A percentile compares a stretch with the other conserved stretches of the same genome.
These are phyloP conservation scores for Boletus tomentosulus DNA, from an alignment of 768 basidiomycete genomes.

Conservation along the genomic window DNA sequence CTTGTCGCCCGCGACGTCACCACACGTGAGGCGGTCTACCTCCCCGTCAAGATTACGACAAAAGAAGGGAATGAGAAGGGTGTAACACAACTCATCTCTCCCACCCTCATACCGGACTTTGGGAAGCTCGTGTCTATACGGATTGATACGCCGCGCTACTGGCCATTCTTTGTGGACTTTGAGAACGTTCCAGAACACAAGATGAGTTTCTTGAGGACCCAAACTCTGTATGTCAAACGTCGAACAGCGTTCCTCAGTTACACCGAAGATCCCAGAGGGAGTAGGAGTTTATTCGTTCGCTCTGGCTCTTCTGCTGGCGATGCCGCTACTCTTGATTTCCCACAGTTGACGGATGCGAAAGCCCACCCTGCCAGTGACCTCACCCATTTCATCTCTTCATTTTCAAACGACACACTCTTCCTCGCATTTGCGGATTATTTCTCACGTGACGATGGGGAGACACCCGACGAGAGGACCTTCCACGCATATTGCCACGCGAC, in stretches of 20 bases:
- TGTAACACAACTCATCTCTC: conserved; percentile 81
- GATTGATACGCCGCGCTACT: conserved; percentile 93
- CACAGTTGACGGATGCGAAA: conserved; percentile 63
- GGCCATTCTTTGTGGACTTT: conserved; percentile 86
- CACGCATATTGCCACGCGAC: conserved; percentile 72
- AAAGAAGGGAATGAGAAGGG: conserved; percentile 59
- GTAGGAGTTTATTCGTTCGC: conserved; percentile 84
- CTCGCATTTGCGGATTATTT: conserved; percentile 80
- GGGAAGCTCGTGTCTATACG: conserved; percentile 76
- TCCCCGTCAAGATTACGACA: conserved; percentile 85
- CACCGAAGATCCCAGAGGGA: conserved; percentile 90
- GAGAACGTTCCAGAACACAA: conserved; percentile 63
- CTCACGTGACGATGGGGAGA: conserved; percentile 57
- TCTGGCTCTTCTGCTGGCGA: conserved; percentile 84
- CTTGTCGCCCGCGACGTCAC: conserved; percentile 91
- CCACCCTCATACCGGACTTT: conserved; percentile 89
- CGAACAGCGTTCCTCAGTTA: conserved; percentile 91
- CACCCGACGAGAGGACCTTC: conserved; percentile 56
- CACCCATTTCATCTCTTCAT: conserved; percentile 81
- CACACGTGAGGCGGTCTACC: conserved; percentile 83
- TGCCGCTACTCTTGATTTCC: conserved; percentile 81
- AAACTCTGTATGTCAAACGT: conserved; percentile 90
- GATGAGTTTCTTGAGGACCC: conserved; percentile 62
- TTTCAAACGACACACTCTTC: conserved; percentile 77
- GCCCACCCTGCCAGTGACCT: conserved; percentile 70